phyloP scores from a whole-genome alignment of 805 yeast genomes.

The Aciculoconidium aculeatum region DNA sequence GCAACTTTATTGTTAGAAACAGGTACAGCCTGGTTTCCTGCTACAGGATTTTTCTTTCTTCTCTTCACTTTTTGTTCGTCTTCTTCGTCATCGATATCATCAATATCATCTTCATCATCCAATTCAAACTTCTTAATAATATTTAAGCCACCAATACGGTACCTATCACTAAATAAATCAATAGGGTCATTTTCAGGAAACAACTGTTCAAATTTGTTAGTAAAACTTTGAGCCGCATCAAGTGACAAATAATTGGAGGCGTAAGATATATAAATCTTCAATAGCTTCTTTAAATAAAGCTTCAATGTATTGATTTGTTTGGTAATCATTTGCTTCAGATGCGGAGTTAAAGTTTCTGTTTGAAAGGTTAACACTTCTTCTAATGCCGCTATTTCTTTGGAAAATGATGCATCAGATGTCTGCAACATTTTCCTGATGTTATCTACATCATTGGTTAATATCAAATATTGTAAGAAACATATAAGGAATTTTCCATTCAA shows the following conservation, averaged over 20 bases:
- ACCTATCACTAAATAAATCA: conserved; percentile 32
- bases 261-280: conserved; percentile 51
- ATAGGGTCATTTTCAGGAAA: conserved; percentile 57
- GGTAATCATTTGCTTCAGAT: conserved; percentile 35
- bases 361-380: conserved; percentile 16
- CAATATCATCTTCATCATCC: conserved; percentile 19
- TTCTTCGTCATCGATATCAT: conserved; percentile 15
- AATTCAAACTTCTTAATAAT: conserved; percentile 34
- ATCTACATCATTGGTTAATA: conserved; percentile 60
- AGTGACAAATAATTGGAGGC: conserved; percentile 70
- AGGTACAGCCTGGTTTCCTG: no score
- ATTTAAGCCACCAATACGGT: conserved; percentile 31
- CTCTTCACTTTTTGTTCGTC: conserved; percentile 10
- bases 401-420: conserved; percentile 53
- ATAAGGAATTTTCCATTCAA: conserved; percentile 57
- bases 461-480: conserved; percentile 67
- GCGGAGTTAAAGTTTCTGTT: conserved; percentile 17
- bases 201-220: conserved; percentile 55
- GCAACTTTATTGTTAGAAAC: conserved; percentile 3
- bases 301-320: conserved; percentile 20
- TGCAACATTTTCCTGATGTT: conserved; percentile 82
- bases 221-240: conserved; percentile 59
- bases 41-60: conserved; percentile 2
- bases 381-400: conserved; percentile 27
- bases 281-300: conserved; percentile 23